Conservation (phyloP, 495 filamentous ascomycete genomes). For the Bathelium albidoporum region DNA sequence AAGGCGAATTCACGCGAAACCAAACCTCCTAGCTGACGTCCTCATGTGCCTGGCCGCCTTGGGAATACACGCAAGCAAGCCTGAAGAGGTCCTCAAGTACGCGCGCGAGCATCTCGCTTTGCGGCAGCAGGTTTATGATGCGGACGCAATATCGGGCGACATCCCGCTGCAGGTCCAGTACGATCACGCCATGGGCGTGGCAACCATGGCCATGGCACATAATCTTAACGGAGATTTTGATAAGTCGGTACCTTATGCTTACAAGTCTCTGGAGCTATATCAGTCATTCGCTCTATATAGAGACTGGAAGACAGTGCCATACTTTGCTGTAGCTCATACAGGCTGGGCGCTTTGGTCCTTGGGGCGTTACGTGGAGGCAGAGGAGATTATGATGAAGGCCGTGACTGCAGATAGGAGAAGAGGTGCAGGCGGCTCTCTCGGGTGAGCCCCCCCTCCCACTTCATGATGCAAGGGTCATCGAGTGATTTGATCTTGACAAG, state of each 20-base stretch:
- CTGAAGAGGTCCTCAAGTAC: neutral
- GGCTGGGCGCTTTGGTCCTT: neutral
- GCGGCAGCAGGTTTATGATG: neutral
- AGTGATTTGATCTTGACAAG: too few species aligned
- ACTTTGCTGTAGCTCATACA: neutral
- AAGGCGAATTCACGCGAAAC: neutral
- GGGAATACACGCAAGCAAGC: neutral
- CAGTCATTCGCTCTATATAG: neutral
- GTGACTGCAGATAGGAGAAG: neutral
- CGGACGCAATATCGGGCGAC: neutral
- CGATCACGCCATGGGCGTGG: neutral
- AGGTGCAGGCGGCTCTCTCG: neutral
- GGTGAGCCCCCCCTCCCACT: too few species aligned
- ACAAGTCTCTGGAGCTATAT: neutral
- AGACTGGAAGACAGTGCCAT: neutral
- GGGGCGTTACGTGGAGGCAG: neutral
- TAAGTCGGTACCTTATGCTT: neutral
- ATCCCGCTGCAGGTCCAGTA: neutral
- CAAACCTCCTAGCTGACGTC: neutral
- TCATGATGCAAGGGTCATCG: too few species aligned
- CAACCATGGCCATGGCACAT: neutral
- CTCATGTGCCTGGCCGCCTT: neutral
- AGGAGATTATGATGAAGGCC: neutral
- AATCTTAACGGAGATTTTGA: neutral
- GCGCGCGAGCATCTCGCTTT: neutral